Evolutionary conservation across 306 rosid species (phyloP).

Genomic region (Neltuma alba): DNA sequence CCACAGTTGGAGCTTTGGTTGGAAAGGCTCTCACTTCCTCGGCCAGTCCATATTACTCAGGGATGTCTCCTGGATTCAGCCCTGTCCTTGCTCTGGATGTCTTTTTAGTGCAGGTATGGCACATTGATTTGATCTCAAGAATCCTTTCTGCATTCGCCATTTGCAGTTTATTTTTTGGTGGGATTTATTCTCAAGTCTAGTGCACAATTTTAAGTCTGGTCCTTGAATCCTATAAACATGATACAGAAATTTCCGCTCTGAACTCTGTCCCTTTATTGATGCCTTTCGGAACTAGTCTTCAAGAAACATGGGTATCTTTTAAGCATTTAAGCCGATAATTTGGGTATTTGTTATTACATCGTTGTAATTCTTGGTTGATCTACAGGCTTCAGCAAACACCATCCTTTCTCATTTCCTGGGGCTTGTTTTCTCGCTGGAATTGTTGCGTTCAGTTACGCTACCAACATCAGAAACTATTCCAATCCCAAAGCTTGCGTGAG

Average conservation of each 20-base stretch:
- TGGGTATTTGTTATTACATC: not conserved
- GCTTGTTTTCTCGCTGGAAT: conserved; percentile 82
- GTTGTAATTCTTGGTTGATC: not conserved
- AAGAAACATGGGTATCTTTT: not conserved
- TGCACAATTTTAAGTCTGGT: not conserved
- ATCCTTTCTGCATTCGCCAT: not conserved
- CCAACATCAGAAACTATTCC: conserved; percentile 66
- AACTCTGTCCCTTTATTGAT: not conserved
- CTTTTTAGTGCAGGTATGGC: conserved; percentile 88
- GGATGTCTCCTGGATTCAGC: conserved; percentile 77
- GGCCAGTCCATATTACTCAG: conserved; percentile 86
- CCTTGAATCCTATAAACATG: not conserved
- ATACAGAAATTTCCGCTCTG: not conserved
- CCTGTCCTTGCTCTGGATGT: conserved; percentile 98
- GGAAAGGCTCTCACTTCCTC: conserved; percentile 97
- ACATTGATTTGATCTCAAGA: not conserved
- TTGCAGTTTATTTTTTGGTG: not conserved
- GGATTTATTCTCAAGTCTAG: conserved; percentile 7
- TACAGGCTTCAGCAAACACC: conserved; percentile 94
- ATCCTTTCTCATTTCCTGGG: conserved; percentile 97
- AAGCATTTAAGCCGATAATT: not conserved
- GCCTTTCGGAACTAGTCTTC: not conserved
- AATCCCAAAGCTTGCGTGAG: conserved; percentile 64
- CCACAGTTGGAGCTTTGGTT: conserved; percentile 89
- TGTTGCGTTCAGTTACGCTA: conserved; percentile 82